Evolutionary conservation across 257 asterid genomes (phyloP).

Genomic region (Cynanchum wilfordii): DNA sequence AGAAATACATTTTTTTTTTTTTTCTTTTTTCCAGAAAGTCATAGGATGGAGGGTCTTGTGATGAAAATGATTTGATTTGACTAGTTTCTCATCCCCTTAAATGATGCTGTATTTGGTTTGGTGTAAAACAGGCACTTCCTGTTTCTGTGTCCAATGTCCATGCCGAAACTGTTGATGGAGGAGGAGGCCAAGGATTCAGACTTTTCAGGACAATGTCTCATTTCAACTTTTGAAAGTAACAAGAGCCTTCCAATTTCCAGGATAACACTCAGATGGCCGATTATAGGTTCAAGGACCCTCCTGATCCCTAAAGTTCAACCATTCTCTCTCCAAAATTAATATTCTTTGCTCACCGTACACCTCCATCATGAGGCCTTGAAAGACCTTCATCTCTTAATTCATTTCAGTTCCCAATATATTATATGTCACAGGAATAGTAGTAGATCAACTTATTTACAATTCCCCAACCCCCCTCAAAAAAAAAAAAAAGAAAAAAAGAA

Average conservation of each 20-base stretch:
- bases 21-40: no score
- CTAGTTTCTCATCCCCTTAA: neutral
- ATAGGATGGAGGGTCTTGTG: neutral
- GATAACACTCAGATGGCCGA: neutral
- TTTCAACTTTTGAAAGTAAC: neutral
- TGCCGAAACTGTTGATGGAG: neutral
- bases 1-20: no score
- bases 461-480: no score
- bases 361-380: neutral
- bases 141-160: neutral
- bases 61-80: neutral
- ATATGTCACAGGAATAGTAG: no score
- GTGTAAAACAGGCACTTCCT: neutral
- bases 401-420: neutral
- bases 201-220: neutral
- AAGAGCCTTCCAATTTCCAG: neutral
- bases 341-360: neutral
- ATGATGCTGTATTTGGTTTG: constrained; percentile 1
- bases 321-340: neutral
- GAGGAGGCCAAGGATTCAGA: neutral
- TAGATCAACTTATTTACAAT: no score
- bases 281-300: neutral
- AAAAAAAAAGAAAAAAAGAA: no score
- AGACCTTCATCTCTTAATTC: neutral
- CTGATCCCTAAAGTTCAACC: neutral